A percentile compares a stretch with the other conserved stretches of the same genome.
phyloP scores from a whole-genome alignment of 805 yeast genomes.

The Blastobotrys robertii region DNA sequence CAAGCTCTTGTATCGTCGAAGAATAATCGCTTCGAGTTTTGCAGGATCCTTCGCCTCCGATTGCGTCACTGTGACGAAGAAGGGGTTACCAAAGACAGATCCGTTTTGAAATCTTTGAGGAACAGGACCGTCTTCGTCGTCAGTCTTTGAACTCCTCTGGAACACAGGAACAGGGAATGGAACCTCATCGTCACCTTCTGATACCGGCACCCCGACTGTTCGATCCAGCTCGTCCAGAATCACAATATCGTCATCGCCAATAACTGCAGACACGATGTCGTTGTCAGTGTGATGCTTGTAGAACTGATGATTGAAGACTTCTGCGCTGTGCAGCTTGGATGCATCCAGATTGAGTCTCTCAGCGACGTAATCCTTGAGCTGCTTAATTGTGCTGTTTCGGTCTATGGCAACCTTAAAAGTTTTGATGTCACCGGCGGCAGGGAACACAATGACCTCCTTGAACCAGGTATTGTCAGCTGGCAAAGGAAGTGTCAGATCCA shows the following conservation, averaged over 20 bases:
- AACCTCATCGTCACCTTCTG: conserved; percentile 6
- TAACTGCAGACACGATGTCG: conserved; percentile 51
- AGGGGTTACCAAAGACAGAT: conserved; percentile 61
- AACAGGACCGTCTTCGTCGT: conserved; percentile 1
- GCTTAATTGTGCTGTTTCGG: conserved; percentile 53
- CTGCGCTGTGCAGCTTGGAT: conserved; percentile 40
- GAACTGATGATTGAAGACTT: conserved; percentile 57
- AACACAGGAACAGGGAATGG: conserved; percentile 17
- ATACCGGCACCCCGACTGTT: neutral
- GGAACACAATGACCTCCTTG: conserved; percentile 51
- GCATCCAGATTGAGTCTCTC: conserved; percentile 31
- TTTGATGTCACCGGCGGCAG: conserved; percentile 34
- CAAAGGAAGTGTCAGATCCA: conserved; percentile 79
- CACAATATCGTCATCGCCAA: conserved; percentile 51
- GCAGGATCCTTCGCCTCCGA: conserved; percentile 39
- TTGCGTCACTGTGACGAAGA: conserved; percentile 49
- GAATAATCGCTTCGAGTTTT: no score
- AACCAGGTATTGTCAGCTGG: conserved; percentile 72
- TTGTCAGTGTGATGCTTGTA: conserved; percentile 59
- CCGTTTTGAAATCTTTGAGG: conserved; percentile 3
- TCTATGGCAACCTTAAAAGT: conserved; percentile 47
- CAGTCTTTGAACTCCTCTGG: conserved; percentile 6
- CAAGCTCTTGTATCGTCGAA: neutral
- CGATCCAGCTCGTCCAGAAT: conserved; percentile 48
- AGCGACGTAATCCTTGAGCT: conserved; percentile 53